Evolutionary conservation across 2,329 filamentous ascomycete species (phyloP), one percentile per base, ranked within the genome.

Genomic region (Myriosclerotinia duriaeana): DNA sequence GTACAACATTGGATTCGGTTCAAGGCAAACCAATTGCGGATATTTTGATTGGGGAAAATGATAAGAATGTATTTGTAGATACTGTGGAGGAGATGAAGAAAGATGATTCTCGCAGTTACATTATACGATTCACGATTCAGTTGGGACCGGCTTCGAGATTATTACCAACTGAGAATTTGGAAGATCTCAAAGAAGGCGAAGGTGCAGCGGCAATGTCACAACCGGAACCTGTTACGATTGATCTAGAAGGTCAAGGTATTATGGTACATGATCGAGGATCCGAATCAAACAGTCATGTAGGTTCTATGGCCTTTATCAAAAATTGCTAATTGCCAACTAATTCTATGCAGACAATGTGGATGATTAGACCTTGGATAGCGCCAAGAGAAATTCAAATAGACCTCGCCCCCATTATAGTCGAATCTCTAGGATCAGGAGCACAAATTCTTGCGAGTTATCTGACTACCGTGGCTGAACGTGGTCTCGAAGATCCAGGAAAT

Each of bases 321-420:
- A 53, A 64, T 56, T 60, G 44, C 52, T 68, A 72, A 71, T 56
- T 60, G 44, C 52, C 69, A 72, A 71, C 75, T 78, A 67, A 78
- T 71, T 68, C 56, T 58, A 65, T 68, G 62, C 73, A 97, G 92
- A 96, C 92, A 22, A 99, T 99, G 96, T 99, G 95, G 95, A 99
- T 99, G 93, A 87, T 99, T 72, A 91, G 95, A 71, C 95, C 94
- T 2, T 96, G 93, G 79, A 89, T 93, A 52, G 85, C 89, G 52
- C 91, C 94, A 7, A 87, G 93, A 71, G 93, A 98, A 80, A 92
- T 99, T 75, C 96, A 96, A 70, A 98, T 99, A 73, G 95, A 98
- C 77, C 85, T 99, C 8, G 94, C 96, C 20, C 83, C 87, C 66
- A 81, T 97, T 38, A 89, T 99, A 68, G 93, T 98, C 62, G 93